Evolutionary conservation across 495 filamentous ascomycete genomes (phyloP), one percentile per base, ranked within the genome.

Genomic region (Ascobolus immersus): DNA sequence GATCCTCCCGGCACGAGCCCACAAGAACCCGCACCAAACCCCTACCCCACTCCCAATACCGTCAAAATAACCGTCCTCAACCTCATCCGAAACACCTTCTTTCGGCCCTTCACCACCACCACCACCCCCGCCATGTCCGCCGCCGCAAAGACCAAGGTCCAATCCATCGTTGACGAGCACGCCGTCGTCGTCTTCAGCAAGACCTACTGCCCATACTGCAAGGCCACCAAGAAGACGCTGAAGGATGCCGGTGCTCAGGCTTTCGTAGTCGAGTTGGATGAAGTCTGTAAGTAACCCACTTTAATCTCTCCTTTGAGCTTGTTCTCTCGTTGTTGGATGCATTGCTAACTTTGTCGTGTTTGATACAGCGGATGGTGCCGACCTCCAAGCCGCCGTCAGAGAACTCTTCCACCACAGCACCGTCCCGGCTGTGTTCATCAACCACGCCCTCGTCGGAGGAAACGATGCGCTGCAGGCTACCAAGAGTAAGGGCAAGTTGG

Each of bases 151-250:
- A 65, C 65, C 37, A 84, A 84, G 53, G 81, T 77, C 28, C 72
- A 91, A 55, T 49, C 47, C 39, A 70, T 93, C 55, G 92, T 99
- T 49, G 66, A 91, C 50, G 74, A 92, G 42, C 84, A 94, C 56
- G 62, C 70, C 39, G 86, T 94, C 47, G 77, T 82, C 39, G 75
- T 96, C 42, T 96, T 96, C 66, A 77, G 69, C 52, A 99, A 99
- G 59, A 77, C 73, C 10, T 91, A 75, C 57, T 99, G 86, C 65
- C 82, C 84, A n/a, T 84, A 90, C 67, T 94, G 84, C 62, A 57
- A 50, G 20, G 62, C 80, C 34, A 67, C 70, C 41, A 93, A 93
- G 68, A 33, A 52, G 7, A 58, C 79, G 23, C 60, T 99, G 43
- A 62, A 56, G 43, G 55, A 69, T 23, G 30, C 66, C 37, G 67